Evolutionary conservation across 306 rosid genomes (phyloP).

Genomic region (Ochetophila trinervis): DNA sequence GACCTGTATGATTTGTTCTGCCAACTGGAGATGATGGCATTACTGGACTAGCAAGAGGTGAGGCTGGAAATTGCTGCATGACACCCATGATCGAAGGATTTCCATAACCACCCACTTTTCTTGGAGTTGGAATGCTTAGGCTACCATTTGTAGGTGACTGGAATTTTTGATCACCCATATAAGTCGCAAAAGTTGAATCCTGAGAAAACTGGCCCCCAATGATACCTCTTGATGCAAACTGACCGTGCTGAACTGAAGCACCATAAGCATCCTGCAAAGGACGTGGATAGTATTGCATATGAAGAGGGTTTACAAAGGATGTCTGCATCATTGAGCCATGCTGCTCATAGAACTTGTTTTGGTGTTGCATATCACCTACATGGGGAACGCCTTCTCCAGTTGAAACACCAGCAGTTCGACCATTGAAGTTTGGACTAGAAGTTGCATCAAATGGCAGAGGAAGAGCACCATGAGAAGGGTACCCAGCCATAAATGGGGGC

Average conservation of each 20-base stretch:
- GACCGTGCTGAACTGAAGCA: conserved; percentile 38
- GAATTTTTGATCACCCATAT: conserved; percentile 31
- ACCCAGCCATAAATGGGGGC: conserved; percentile 47
- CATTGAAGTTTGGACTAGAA: conserved; percentile 34
- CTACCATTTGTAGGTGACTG: conserved; percentile 33
- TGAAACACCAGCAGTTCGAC: conserved; percentile 40
- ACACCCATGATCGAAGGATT: conserved; percentile 29
- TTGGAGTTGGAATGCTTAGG: conserved; percentile 31
- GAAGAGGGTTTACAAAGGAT: conserved; percentile 43
- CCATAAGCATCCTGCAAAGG: conserved; percentile 37
- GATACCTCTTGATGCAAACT: conserved; percentile 27
- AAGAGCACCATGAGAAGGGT: conserved; percentile 41
- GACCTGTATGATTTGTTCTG: conserved; percentile 31
- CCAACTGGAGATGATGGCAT: conserved; percentile 48
- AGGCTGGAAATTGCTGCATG: conserved; percentile 39
- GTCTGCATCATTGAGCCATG: conserved; percentile 43
- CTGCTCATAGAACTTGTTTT: conserved; percentile 48
- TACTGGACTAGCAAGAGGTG: conserved; percentile 47
- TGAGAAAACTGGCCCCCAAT: conserved; percentile 31
- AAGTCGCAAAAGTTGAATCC: conserved; percentile 25
- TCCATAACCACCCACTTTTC: conserved; percentile 38
- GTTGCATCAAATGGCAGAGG: conserved; percentile 45
- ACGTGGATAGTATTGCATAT: conserved; percentile 40
- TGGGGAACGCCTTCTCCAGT: conserved; percentile 35
- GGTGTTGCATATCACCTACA: conserved; percentile 38